phyloP scores from a whole-genome alignment of 495 filamentous ascomycete species.

The Talaromyces ruber region DNA sequence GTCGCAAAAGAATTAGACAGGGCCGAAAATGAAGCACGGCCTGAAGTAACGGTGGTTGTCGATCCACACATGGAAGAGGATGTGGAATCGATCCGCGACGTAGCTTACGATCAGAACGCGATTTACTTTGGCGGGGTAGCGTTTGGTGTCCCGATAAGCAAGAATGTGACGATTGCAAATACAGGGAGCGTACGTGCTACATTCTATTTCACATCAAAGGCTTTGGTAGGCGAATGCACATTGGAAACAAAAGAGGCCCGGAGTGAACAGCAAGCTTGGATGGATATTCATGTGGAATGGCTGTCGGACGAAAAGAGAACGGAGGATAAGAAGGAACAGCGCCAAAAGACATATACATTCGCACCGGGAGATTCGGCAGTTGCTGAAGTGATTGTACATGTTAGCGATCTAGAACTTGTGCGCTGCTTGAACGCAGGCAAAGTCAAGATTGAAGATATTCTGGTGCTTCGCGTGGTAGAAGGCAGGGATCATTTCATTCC shows the following conservation, averaged over 20 bases:
- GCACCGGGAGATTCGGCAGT: constrained; percentile 76
- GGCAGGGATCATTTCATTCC: constrained; percentile 91
- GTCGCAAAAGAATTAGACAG: constrained; percentile 83
- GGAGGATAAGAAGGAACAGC: constrained; percentile 21
- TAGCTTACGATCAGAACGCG: constrained; percentile 39
- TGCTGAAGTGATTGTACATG: constrained; percentile 52
- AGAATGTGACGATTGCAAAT: constrained; percentile 78
- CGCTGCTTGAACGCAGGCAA: constrained; percentile 62
- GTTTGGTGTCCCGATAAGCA: constrained; percentile 54
- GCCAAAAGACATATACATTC: constrained; percentile 46
- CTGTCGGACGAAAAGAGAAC: constrained; percentile 24
- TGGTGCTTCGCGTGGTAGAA: constrained; percentile 77
- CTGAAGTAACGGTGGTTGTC: constrained; percentile 74
- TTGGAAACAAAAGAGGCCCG: constrained; percentile 7
- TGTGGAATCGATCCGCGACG: constrained; percentile 10
- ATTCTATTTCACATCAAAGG: constrained; percentile 65
- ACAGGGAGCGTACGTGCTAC: constrained; percentile 71
- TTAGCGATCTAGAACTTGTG: constrained; percentile 56
- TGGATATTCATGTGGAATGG: constrained; percentile 53
- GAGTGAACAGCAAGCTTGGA: constrained; percentile 49
- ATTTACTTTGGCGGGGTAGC: constrained; percentile 70
- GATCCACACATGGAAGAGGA: constrained; percentile 44
- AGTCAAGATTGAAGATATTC: constrained; percentile 66
- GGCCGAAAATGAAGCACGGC: constrained; percentile 85
- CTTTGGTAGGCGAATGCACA: constrained; percentile 35